Conservation (phyloP, 2,329 filamentous ascomycete species). For the Dactylellina leptospora region DNA sequence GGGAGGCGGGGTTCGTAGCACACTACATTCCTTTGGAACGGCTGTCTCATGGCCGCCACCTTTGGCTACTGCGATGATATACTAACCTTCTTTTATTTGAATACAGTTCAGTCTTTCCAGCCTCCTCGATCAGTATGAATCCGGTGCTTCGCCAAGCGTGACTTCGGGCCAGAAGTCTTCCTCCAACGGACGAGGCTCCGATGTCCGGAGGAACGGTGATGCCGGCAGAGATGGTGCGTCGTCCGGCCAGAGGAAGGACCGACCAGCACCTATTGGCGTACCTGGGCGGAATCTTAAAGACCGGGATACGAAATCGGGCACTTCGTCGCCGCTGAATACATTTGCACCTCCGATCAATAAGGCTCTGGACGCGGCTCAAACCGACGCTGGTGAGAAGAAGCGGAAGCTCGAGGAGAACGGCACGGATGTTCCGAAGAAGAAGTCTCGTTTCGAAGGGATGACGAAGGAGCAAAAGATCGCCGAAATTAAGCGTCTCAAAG, state of each 20-base stretch:
- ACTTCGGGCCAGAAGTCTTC: slow-evolving; percentile 15
- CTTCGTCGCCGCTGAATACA: slow-evolving; percentile 42
- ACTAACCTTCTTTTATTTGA: not conserved
- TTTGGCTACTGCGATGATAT: not conserved
- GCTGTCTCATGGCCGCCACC: slow-evolving; percentile 1
- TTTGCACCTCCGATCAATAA: slow-evolving; percentile 50
- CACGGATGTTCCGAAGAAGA: slow-evolving; percentile 46
- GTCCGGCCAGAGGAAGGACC: slow-evolving; percentile 33
- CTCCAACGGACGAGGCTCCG: slow-evolving; percentile 39
- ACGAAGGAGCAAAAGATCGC: slow-evolving; percentile 53
- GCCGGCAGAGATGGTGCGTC: slow-evolving; percentile 26
- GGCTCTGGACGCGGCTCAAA: slow-evolving; percentile 36
- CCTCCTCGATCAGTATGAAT: slow-evolving; percentile 38
- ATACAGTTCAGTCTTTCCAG: slow-evolving; percentile 44
- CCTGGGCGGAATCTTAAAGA: slow-evolving; percentile 27
- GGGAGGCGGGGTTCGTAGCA: slow-evolving; percentile 52
- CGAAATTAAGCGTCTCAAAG: slow-evolving; percentile 47
- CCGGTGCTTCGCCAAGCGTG: slow-evolving; percentile 2
- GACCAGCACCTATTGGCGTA: slow-evolving; percentile 49
- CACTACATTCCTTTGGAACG: slow-evolving; percentile 1
- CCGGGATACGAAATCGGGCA: slow-evolving; percentile 23
- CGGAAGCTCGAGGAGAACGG: slow-evolving; percentile 44
- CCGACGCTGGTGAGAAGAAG: slow-evolving; percentile 39
- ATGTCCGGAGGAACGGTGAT: slow-evolving; percentile 37
- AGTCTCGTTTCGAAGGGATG: slow-evolving; percentile 54